Conservation (phyloP, 306 rosid genomes). For the Ceratonia siliqua region DNA sequence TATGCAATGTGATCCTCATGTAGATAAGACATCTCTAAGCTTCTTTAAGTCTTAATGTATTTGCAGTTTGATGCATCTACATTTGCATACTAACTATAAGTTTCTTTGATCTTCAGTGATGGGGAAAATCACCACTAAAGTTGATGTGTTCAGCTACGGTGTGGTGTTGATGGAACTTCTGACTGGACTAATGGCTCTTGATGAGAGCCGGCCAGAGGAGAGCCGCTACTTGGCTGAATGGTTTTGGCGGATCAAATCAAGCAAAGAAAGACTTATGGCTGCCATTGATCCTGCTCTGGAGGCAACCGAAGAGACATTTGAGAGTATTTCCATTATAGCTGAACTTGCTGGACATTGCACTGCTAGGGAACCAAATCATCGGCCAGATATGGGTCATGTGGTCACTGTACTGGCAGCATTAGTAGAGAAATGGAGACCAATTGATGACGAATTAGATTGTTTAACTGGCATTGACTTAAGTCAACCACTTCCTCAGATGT, state of each 20-base stretch:
- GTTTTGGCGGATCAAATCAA: constrained; percentile 72
- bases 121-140: constrained; percentile 88
- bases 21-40: not conserved
- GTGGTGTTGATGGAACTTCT: constrained; percentile 82
- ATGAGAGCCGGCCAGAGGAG: constrained; percentile 75
- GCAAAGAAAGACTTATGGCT: constrained; percentile 56
- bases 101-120: constrained; percentile 56
- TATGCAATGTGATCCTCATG: not conserved
- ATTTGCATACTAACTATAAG: constrained; percentile 2
- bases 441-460: constrained; percentile 44
- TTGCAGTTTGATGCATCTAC: not conserved
- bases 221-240: constrained; percentile 76
- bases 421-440: constrained; percentile 72
- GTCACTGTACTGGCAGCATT: constrained; percentile 60
- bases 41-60: not conserved
- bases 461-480: constrained; percentile 49
- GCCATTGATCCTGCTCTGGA: constrained; percentile 67
- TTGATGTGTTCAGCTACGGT: constrained; percentile 77
- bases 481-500: constrained; percentile 70
- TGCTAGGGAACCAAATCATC: constrained; percentile 64
- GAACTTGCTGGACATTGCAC: constrained; percentile 90
- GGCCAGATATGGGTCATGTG: constrained; percentile 77
- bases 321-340: constrained; percentile 50
- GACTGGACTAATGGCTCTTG: constrained; percentile 77
- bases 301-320: constrained; percentile 46